A percentile compares a stretch with the other conserved stretches of the same genome.
These are phyloP conservation scores for Colletotrichum godetiae DNA, from an alignment of 2,329 filamentous ascomycete species.

Conservation along the genomic window DNA sequence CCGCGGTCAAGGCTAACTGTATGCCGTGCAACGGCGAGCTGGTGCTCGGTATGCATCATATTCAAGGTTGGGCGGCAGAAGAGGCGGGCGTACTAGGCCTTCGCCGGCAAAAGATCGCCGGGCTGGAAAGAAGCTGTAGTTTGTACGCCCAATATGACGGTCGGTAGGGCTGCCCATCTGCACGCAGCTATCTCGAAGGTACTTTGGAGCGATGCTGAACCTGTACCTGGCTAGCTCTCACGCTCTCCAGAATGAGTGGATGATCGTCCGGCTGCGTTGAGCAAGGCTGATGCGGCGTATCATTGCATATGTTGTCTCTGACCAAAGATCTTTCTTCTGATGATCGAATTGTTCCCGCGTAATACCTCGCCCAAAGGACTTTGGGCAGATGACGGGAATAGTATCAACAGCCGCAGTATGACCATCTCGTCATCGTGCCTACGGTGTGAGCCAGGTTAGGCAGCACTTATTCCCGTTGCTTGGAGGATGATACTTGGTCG, in stretches of 20 bases:
- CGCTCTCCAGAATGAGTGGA: background rate
- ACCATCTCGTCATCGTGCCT: conserved; percentile 1
- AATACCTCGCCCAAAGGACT: background rate
- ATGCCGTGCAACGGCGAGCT: conserved; percentile 21
- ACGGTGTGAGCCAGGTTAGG: background rate
- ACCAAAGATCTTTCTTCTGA: background rate
- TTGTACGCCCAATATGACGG: conserved; percentile 7
- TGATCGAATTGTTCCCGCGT: background rate
- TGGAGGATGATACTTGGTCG: background rate
- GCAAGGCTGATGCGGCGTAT: background rate
- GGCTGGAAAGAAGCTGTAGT: background rate
- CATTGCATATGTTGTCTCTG: background rate
- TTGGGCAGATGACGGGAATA: conserved; percentile 2
- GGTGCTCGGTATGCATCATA: conserved; percentile 4
- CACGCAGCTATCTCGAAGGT: background rate
- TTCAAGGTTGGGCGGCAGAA: conserved; percentile 8
- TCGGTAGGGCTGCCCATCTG: conserved; percentile 7
- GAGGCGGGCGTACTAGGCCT: background rate
- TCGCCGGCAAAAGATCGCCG: conserved; percentile 2
- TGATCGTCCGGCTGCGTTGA: background rate
- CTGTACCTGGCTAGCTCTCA: background rate
- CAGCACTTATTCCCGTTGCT: background rate
- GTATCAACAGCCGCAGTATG: background rate
- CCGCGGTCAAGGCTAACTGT: background rate
- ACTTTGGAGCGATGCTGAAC: background rate